A percentile compares a stretch with the other conserved stretches of the same genome.
Evolutionary conservation across 192 early-diverging fungal genomes (phyloP).

Genomic region (Linnemannia elongata): DNA sequence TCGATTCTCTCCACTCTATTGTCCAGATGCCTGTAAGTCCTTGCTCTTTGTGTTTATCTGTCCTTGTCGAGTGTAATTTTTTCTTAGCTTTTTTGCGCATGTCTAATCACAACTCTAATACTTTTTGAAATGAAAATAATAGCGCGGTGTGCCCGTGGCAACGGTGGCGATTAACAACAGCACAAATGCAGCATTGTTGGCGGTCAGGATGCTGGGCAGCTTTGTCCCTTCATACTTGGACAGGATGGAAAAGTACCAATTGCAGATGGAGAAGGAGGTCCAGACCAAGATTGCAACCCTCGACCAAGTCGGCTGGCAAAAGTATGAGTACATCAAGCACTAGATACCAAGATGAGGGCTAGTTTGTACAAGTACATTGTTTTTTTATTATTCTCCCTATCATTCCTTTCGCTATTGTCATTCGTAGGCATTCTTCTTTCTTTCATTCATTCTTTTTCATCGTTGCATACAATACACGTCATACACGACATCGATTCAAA

Average conservation of each 20-base stretch:
- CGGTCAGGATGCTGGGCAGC: slow-evolving; percentile 90
- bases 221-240: slow-evolving; percentile 81
- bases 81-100: neutral
- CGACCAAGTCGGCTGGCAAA: slow-evolving; percentile 86
- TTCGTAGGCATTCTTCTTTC: too few relatives aligned
- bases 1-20: slow-evolving; percentile 97
- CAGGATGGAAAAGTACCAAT: slow-evolving; percentile 84
- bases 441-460: too few relatives aligned
- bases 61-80: neutral
- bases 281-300: slow-evolving; percentile 88
- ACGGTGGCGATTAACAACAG: slow-evolving; percentile 99
- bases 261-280: slow-evolving; percentile 89
- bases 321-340: slow-evolving; percentile 69
- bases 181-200: slow-evolving; percentile 95
- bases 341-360: slow-evolving; percentile 2
- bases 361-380: too few relatives aligned
- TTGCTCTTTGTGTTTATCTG: neutral
- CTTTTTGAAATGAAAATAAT: neutral
- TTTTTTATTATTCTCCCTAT: too few relatives aligned
- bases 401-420: too few relatives aligned
- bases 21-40: slow-evolving; percentile 97
- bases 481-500: too few relatives aligned
- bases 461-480: too few relatives aligned
- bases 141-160: slow-evolving; percentile 98
- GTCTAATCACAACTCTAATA: neutral